These are phyloP conservation scores for Biscutella auriculata DNA, from an alignment of 441 rosid genomes.

Conservation along the genomic window DNA sequence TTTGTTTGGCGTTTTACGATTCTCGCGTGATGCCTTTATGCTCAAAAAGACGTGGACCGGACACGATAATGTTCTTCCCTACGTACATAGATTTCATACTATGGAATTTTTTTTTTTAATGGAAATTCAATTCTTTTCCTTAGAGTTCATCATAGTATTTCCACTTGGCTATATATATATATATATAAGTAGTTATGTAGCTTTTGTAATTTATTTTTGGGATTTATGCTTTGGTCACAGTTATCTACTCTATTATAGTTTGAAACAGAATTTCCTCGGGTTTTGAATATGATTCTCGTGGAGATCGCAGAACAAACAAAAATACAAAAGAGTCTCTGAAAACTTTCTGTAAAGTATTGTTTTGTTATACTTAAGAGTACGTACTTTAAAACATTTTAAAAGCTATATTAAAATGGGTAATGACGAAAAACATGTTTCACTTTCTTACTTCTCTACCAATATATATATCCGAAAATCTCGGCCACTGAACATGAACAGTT, in stretches of 20 bases:
- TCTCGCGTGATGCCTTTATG: constrained; percentile 9
- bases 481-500: background rate
- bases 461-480: background rate
- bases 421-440: background rate
- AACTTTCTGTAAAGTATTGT: background rate
- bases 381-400: background rate
- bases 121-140: no score
- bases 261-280: background rate
- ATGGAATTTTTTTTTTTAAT: no score
- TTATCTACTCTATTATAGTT: background rate
- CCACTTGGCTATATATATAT: no score
- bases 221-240: no score
- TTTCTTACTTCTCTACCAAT: background rate
- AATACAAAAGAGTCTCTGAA: background rate
- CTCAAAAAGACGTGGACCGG: constrained; percentile 11
- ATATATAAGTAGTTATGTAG: no score
- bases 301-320: background rate
- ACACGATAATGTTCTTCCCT: background rate
- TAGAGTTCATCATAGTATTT: no score
- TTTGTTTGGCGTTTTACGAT: background rate
- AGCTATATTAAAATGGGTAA: background rate
- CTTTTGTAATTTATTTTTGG: no score
- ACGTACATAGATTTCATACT: no score
- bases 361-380: background rate
- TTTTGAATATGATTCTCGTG: background rate